Evolutionary conservation across 164 flowering plant species (phyloP), one percentile per base, ranked within the genome.

Genomic region (Aristolochia californica): DNA sequence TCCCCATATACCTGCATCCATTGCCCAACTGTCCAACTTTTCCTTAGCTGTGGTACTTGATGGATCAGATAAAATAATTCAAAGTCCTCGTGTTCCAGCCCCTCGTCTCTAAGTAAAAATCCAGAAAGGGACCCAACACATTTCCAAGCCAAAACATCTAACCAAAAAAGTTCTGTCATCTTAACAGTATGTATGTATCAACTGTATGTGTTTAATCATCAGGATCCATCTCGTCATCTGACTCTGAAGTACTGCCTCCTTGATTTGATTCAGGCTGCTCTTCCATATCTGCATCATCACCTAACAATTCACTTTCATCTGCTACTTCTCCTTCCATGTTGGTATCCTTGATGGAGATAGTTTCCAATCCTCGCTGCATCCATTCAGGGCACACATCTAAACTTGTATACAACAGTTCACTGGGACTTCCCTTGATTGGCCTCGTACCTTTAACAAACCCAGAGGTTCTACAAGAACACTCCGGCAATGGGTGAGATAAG

Each of bases 401-500:
- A n/a, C 77, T 83, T 61, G 81, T 80, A 73, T 76, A 82, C 16
- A 83, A 55, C 40, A 65, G 22, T 50, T 71, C 65, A 21, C 75
- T 78, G 60, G 75, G 67, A 7, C 58, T 58, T 27, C 57, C 74
- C 66, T 67, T 78, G 18, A 71, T 60, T 40, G 66, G 64, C 38
- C 57, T 65, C 5, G 64, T 43, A 50, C 53, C 62, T 53, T 77
- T 25, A 27, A 62, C 52, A 38, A 78, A 66, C 44, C 57, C 61
- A 3, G 77, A 53, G 34, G 75, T 8, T 21, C 80, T 73, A 70
- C 99, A 93, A n/a, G 87, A 81, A 71, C 99, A 93, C 71, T 89
- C 97, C 0, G 97, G 99, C 43, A 89, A 76, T 3, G 99, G 99
- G 60, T 93, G 91, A 16, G 99, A 78, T 30, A 93, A 81, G 65